phyloP scores from a whole-genome alignment of 352 stramenopile genomes.

The Phytopythium mirpurense region DNA sequence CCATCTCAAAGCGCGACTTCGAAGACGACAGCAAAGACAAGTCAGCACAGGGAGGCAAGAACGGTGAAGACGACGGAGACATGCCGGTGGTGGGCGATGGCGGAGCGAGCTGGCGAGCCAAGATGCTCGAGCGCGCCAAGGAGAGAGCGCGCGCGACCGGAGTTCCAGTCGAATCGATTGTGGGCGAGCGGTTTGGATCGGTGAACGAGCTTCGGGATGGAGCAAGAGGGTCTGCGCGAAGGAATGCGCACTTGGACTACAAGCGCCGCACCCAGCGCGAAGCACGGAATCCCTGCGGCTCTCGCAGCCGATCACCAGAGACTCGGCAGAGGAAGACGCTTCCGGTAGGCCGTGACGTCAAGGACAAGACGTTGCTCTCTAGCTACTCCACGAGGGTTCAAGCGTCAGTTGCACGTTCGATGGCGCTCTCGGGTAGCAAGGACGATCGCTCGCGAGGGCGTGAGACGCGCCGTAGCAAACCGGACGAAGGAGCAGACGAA shows the following conservation, averaged over 20 bases:
- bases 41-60: background rate
- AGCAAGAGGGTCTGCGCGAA: conserved; percentile 35
- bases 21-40: background rate
- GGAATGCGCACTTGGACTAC: conserved; percentile 65
- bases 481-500: conserved; percentile 27
- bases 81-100: conserved; percentile 57
- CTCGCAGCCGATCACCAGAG: background rate
- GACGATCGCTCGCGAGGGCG: conserved; percentile 3
- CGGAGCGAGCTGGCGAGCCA: conserved; percentile 75
- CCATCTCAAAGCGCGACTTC: conserved; percentile 17
- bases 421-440: conserved; percentile 13
- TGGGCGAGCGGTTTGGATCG: conserved; percentile 52
- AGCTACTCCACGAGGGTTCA: conserved; percentile 65
- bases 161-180: conserved; percentile 48
- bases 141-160: conserved; percentile 52
- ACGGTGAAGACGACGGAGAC: conserved; percentile 8
- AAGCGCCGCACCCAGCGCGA: conserved; percentile 33
- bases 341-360: conserved; percentile 42
- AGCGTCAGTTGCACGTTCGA: conserved; percentile 31
- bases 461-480: conserved; percentile 5
- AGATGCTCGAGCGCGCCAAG: conserved; percentile 76
- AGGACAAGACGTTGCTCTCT: conserved; percentile 52
- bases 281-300: conserved; percentile 8
- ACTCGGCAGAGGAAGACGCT: conserved; percentile 18
- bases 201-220: conserved; percentile 51